phyloP scores from a whole-genome alignment of 805 yeast genomes.

The Sugiyamaella americana region DNA sequence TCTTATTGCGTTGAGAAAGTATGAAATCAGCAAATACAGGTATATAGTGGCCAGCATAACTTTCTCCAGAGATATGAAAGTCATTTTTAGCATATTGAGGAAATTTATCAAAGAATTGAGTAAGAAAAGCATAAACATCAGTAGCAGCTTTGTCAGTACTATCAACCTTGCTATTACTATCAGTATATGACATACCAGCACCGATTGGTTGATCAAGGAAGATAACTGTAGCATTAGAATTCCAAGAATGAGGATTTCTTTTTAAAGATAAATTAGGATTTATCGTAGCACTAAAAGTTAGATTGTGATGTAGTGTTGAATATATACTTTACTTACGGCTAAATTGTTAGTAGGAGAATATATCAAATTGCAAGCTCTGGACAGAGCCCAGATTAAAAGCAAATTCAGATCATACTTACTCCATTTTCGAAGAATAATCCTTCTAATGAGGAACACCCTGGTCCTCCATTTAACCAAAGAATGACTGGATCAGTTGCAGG shows the following conservation, averaged over 20 bases:
- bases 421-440: slow-evolving; percentile 91
- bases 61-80: slow-evolving; percentile 90
- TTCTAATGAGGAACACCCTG: slow-evolving; percentile 89
- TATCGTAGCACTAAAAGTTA: slow-evolving; percentile 43
- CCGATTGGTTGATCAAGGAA: slow-evolving; percentile 92
- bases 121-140: slow-evolving; percentile 81
- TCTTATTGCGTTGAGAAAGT: slow-evolving; percentile 39
- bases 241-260: slow-evolving; percentile 84
- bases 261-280: slow-evolving; percentile 59
- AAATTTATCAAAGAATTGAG: slow-evolving; percentile 75
- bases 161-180: slow-evolving; percentile 49
- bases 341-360: no score
- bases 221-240: slow-evolving; percentile 80
- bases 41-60: slow-evolving; percentile 91
- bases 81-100: slow-evolving; percentile 54
- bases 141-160: slow-evolving; percentile 77
- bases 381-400: no score
- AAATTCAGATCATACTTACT: slow-evolving; percentile 43
- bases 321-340: no score
- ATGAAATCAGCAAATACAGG: slow-evolving; percentile 69
- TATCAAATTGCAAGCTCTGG: no score
- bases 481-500: slow-evolving; percentile 82
- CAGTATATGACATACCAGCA: slow-evolving; percentile 89
- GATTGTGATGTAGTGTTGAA: no score
- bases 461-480: slow-evolving; percentile 94